Evolutionary conservation across 1,284 basidiomycete genomes (phyloP).

Genomic region (Bondarzewia mesenterica): DNA sequence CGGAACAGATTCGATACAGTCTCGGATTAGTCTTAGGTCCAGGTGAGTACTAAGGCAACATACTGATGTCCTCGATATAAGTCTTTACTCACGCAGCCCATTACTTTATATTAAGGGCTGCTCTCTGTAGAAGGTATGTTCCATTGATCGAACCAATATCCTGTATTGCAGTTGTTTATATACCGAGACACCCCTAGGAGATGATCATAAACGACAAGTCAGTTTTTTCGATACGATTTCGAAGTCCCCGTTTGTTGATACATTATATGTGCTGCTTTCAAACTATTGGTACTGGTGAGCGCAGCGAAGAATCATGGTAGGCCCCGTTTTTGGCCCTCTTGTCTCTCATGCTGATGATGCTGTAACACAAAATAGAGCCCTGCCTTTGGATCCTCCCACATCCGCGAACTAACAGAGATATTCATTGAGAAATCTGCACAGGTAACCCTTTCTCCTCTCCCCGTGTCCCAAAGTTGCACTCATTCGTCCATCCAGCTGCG

Average conservation of each 20-base stretch:
- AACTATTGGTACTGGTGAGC: too few species aligned
- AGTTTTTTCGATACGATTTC: not conserved
- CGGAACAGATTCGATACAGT: constrained; percentile 25
- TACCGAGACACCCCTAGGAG: constrained; percentile 8
- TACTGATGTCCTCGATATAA: not conserved
- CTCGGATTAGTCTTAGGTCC: constrained; percentile 34
- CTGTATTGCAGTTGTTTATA: not conserved
- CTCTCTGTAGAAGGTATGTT: constrained; percentile 35
- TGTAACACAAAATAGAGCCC: constrained; percentile 17
- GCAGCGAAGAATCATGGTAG: constrained; percentile 6
- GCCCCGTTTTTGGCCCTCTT: not conserved
- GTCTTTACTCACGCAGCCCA: too few species aligned
- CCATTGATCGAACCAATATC: not conserved
- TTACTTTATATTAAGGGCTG: too few species aligned
- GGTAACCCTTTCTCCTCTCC: constrained; percentile 4
- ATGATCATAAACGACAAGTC: constrained; percentile 42
- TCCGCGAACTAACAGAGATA: constrained; percentile 23
- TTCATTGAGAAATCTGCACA: constrained; percentile 23
- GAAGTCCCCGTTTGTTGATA: not conserved
- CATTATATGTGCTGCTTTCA: too few species aligned
- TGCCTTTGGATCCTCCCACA: constrained; percentile 23
- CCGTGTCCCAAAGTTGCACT: not conserved
- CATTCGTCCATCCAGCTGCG: constrained; percentile 16
- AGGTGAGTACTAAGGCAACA: too few species aligned
- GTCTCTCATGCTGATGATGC: not conserved